Base-by-base conservation (phyloP, 1,284 basidiomycete genomes). In the Neonothopanus nambi region DNA sequence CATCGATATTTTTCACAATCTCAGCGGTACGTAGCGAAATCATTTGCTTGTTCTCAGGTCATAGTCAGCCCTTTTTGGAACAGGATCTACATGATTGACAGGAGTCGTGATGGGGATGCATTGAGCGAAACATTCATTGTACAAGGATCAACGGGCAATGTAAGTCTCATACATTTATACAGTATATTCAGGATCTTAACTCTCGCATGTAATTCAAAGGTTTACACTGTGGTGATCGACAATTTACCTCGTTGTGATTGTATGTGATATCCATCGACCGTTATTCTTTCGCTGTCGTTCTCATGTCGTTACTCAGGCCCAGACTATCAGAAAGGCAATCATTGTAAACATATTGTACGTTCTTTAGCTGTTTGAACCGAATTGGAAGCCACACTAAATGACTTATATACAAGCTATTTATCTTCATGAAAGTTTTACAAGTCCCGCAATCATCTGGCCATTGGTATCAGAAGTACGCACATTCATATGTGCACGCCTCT, bases 311-410 rank as follows among this genome's bases (percentile, higher is more conserved):
- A 42, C 8, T 17, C 52, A 85, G 83, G 84, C 63, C 89, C 89
- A 0, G 89, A 91, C 60, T 77, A 80, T 3, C 33, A 62, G 42
- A 89, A 84, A 67, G 87, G 88, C 9, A 88, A 91, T 63, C 85
- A 89, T 53, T 91, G 88, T 77, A 91, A 91, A 69, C 89, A 91
- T 58, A 86, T 91, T 44, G 83, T 87, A 59, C 55, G 81, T 72
- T 7, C 40, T 18, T 2, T 8, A 5, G 3, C 5, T 36, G 3
- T 23, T 40, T 24, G 3, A 9, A 9, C 5, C 38, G n/a, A 18
- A 35, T 11, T 13, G 24, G 13, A 24, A 13, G 30, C 30, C 15
- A n/a, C n/a, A n/a, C n/a, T n/a, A n/a, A 7, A 20, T 46, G 12
- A 5, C 40, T 2, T 35, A n/a, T 11, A 17, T 35, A n/a, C 0